Conservation (phyloP, 108 stramenopile species). For the Cylindrotheca fusiformis region DNA sequence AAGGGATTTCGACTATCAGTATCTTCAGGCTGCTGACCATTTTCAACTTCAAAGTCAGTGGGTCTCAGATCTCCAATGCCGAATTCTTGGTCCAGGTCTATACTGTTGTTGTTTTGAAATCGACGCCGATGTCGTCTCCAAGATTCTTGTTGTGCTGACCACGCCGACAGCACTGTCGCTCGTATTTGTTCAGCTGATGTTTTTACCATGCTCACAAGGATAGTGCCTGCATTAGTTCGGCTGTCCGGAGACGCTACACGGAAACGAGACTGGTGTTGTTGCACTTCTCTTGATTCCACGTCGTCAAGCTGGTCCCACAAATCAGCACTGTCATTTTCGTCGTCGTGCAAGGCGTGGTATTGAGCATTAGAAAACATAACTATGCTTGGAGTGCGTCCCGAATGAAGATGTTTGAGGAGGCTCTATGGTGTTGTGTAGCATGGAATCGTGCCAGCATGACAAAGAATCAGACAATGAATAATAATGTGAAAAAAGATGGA, state of each 20-base stretch:
- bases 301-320: conserved; percentile 65
- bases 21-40: background rate
- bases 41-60: background rate
- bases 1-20: conserved; percentile 37
- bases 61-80: conserved; percentile 11
- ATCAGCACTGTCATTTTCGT: conserved; percentile 25
- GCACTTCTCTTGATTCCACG: conserved; percentile 59
- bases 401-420: too few relatives aligned
- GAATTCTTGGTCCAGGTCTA: conserved; percentile 2
- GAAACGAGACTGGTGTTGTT: conserved; percentile 47
- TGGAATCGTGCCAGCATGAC: too few relatives aligned
- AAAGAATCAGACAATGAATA: too few relatives aligned
- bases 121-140: conserved; percentile 10
- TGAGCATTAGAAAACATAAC: background rate
- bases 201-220: conserved; percentile 22
- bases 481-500: too few relatives aligned
- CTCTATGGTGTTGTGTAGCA: too few relatives aligned
- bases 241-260: conserved; percentile 1
- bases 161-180: background rate
- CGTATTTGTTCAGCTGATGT: conserved; percentile 12
- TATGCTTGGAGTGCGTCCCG: too few relatives aligned
- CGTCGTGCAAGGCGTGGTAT: background rate
- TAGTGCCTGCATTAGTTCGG: conserved; percentile 14
- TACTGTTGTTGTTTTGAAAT: background rate
- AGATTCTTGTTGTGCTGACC: conserved; percentile 10